These are phyloP conservation scores for Dissophora globulifera DNA, from an alignment of 192 early-diverging fungal species.

Conservation along the genomic window DNA sequence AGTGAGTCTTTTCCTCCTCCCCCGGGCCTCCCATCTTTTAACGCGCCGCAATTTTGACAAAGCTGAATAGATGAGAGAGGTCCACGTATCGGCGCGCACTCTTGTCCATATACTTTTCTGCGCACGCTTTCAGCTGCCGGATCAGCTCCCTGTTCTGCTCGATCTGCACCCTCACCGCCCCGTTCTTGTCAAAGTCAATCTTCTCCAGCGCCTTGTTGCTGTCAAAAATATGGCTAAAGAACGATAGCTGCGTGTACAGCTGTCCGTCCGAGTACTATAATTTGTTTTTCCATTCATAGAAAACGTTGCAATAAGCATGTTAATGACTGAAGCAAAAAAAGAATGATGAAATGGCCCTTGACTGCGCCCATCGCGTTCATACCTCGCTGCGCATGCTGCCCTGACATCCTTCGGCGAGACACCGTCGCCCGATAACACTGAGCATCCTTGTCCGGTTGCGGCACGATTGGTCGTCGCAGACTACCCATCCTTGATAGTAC, in stretches of 20 bases:
- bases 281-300: no score
- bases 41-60: constrained; percentile 31
- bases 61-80: constrained; percentile 69
- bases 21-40: no score
- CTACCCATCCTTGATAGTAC: constrained; percentile 79
- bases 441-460: constrained; percentile 70
- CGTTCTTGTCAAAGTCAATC: constrained; percentile 35
- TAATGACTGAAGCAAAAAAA: not conserved
- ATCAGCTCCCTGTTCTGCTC: constrained; percentile 58
- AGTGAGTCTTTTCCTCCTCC: no score
- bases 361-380: constrained; percentile 67
- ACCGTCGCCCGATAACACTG: constrained; percentile 76
- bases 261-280: constrained; percentile 80
- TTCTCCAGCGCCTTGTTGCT: constrained; percentile 52
- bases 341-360: constrained; percentile 59
- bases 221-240: constrained; percentile 78
- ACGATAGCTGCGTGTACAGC: constrained; percentile 87
- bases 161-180: constrained; percentile 26
- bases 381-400: constrained; percentile 76
- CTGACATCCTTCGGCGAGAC: constrained; percentile 71
- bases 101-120: constrained; percentile 75
- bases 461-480: constrained; percentile 87
- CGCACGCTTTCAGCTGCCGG: constrained; percentile 56
- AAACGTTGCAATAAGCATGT: not conserved
- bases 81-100: constrained; percentile 82